These are phyloP conservation scores for Pelargonium fulgidum DNA, from an alignment of 441 rosid genomes.

Conservation along the genomic window DNA sequence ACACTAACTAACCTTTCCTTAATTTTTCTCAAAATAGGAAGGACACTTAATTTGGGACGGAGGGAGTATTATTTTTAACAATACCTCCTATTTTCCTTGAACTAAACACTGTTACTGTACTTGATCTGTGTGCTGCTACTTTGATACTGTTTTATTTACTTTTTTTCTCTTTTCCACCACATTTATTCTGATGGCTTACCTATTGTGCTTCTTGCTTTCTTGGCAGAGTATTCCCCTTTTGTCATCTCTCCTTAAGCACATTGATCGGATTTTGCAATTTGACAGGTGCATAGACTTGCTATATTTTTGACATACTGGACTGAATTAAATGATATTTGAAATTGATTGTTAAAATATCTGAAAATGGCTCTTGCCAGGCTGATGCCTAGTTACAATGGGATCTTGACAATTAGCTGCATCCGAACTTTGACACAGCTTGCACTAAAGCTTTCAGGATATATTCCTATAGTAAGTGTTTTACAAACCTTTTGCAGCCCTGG, in stretches of 20 bases:
- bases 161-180: background rate
- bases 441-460: conserved; percentile 66
- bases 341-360: conserved; percentile 20
- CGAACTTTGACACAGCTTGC: conserved; percentile 83
- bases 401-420: conserved; percentile 88
- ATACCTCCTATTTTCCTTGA: background rate
- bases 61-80: background rate
- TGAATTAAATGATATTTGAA: conserved; percentile 13
- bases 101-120: background rate
- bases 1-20: no score
- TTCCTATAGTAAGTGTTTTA: conserved; percentile 59
- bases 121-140: background rate
- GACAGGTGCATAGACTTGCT: conserved; percentile 56
- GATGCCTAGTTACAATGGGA: conserved; percentile 96
- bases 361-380: conserved; percentile 44
- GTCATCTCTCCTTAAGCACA: conserved; percentile 92
- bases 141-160: background rate
- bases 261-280: conserved; percentile 88
- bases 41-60: no score
- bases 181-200: conserved; percentile 15
- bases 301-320: conserved; percentile 15
- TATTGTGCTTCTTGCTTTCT: conserved; percentile 21
- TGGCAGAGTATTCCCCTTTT: conserved; percentile 72
- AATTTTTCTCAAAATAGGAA: no score
- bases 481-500: conserved; percentile 12